Percentiles rank a stretch among this genome's conserved stretches.
Conservation (phyloP, 2,329 filamentous ascomycete species). For the Tolypocladium paradoxum region DNA sequence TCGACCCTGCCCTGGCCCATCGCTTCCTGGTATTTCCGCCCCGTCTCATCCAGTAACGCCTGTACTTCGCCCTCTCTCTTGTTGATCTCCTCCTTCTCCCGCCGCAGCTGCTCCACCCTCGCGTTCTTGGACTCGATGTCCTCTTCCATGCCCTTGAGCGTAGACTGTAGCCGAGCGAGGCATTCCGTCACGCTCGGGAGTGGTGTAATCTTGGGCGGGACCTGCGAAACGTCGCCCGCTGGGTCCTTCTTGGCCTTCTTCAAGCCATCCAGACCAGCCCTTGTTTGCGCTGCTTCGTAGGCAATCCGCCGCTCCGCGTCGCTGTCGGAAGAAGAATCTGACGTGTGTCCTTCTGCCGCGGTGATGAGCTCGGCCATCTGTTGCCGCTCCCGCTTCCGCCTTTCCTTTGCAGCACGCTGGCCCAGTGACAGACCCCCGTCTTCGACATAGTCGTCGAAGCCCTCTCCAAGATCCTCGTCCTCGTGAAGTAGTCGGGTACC, state of each 20-base stretch:
- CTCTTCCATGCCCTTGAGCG: conserved; percentile 52
- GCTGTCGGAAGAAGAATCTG: conserved; percentile 56
- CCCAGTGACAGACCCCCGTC: conserved; percentile 73
- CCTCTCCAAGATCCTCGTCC: conserved; percentile 87
- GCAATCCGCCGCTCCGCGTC: conserved; percentile 64
- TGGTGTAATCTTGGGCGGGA: conserved; percentile 65
- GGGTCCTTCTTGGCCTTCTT: conserved; percentile 29
- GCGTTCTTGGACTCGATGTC: conserved; percentile 49
- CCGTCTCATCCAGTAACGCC: conserved; percentile 67
- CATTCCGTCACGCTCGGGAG: conserved; percentile 63
- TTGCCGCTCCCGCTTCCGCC: conserved; percentile 51
- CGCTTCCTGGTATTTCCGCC: conserved; percentile 46
- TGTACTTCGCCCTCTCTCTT: conserved; percentile 72
- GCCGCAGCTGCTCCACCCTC: conserved; percentile 54
- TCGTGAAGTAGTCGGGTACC: conserved; percentile 69
- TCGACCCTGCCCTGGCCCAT: conserved; percentile 21
- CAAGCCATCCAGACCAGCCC: conserved; percentile 72
- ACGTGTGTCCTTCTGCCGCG: conserved; percentile 58
- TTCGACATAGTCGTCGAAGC: conserved; percentile 84
- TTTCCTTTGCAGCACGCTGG: conserved; percentile 66
- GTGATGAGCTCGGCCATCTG: conserved; percentile 79
- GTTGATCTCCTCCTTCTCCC: conserved; percentile 57
- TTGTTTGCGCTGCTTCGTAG: conserved; percentile 79
- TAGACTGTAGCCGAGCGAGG: conserved; percentile 50
- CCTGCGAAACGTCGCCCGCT: conserved; percentile 34